These are phyloP conservation scores for Pichia sp. DNA, from an alignment of 1,139 yeast genomes.

Conservation along the genomic window DNA sequence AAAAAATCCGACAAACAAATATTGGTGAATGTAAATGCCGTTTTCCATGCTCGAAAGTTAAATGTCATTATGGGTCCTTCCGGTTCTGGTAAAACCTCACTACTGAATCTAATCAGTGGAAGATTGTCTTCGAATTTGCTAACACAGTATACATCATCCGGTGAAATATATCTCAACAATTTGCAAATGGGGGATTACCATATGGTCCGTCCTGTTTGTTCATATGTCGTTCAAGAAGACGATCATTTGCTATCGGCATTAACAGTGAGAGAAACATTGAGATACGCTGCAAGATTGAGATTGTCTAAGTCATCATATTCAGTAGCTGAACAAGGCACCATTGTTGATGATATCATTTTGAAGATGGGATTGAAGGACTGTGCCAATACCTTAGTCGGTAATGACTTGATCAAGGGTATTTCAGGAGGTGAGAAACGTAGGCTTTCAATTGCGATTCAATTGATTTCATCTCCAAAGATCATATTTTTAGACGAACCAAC, in stretches of 20 bases:
- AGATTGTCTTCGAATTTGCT: constrained; percentile 48
- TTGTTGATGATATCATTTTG: constrained; percentile 56
- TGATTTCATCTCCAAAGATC: constrained; percentile 68
- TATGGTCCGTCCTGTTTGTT: constrained; percentile 51
- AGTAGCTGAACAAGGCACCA: constrained; percentile 34
- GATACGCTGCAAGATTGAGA: constrained; percentile 69
- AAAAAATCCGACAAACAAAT: constrained; percentile 34
- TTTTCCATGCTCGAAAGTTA: constrained; percentile 60
- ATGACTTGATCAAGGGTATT: constrained; percentile 70
- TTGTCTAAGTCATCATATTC: constrained; percentile 39
- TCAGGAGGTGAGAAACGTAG: constrained; percentile 89
- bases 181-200: constrained; percentile 23
- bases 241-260: constrained; percentile 65
- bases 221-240: constrained; percentile 81
- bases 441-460: constrained; percentile 77
- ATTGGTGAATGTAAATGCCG: constrained; percentile 52
- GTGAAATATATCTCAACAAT: constrained; percentile 44
- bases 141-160: constrained; percentile 37
- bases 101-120: constrained; percentile 65
- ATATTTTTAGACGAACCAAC: constrained; percentile 85
- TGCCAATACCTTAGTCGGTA: constrained; percentile 74
- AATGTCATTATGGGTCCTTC: constrained; percentile 91
- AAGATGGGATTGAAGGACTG: constrained; percentile 75
- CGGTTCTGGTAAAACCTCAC: constrained; percentile 81
- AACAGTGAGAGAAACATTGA: constrained; percentile 75